A percentile compares a stretch with the other conserved stretches of the same genome.
Evolutionary conservation across 192 early-diverging fungal species (phyloP).

Genomic region (Coemansia sp.): DNA sequence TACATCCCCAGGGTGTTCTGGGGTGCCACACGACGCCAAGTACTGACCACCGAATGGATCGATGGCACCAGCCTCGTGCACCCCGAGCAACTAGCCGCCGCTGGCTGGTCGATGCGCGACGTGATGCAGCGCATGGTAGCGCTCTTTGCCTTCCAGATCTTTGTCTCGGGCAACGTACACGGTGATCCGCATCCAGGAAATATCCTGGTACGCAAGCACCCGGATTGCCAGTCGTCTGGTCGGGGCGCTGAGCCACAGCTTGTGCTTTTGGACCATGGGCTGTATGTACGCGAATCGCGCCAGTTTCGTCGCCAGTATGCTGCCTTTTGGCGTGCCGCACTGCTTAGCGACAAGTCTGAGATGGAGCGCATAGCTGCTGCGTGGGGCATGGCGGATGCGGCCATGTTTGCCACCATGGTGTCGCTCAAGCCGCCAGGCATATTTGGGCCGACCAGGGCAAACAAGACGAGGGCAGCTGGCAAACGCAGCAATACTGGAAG

Average conservation of each 20-base stretch:
- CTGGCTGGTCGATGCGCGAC: constrained; percentile 34
- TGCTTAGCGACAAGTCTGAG: constrained; percentile 63
- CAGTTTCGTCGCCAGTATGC: constrained; percentile 76
- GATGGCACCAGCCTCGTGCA: constrained; percentile 74
- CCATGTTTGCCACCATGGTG: constrained; percentile 43
- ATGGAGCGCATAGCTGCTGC: constrained; percentile 60
- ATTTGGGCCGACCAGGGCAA: background rate
- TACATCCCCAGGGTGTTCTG: constrained; percentile 79
- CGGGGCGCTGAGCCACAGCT: constrained; percentile 57
- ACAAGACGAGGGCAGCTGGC: background rate
- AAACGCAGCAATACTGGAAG: no score
- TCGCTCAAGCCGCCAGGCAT: constrained; percentile 23
- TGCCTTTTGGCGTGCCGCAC: constrained; percentile 79
- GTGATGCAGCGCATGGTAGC: constrained; percentile 74
- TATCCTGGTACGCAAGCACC: constrained; percentile 71
- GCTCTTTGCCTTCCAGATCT: constrained; percentile 85
- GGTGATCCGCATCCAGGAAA: constrained; percentile 86
- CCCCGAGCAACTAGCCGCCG: constrained; percentile 19
- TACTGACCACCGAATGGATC: constrained; percentile 89
- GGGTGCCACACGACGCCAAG: constrained; percentile 61
- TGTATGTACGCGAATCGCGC: constrained; percentile 75
- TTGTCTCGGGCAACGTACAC: constrained; percentile 82
- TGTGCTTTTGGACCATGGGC: constrained; percentile 88
- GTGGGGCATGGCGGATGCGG: constrained; percentile 62
- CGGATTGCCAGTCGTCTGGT: constrained; percentile 29